Percentiles rank a stretch among this genome's conserved stretches.
Conservation (phyloP, 345 rosid genomes). For the Balakata baccata region DNA sequence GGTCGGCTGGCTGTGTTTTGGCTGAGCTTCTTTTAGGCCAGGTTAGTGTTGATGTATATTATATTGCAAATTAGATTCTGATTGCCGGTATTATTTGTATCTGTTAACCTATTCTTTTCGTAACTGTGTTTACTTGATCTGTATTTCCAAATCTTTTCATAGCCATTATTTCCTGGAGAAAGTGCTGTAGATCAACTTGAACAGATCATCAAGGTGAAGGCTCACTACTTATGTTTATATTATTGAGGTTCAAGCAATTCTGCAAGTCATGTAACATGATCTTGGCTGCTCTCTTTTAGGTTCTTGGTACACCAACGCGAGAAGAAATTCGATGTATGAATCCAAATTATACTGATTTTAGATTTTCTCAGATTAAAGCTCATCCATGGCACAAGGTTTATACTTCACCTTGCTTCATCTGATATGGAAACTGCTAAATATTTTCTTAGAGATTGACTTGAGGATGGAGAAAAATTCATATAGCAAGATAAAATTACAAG, state of each 20-base stretch:
- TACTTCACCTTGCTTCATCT: not conserved
- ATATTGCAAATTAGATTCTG: not conserved
- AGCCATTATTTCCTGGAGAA: slow-evolving; percentile 39
- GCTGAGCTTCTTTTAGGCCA: slow-evolving; percentile 39
- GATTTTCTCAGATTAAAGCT: slow-evolving; percentile 38
- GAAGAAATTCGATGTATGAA: slow-evolving; percentile 42
- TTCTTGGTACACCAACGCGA: slow-evolving; percentile 38
- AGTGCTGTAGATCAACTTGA: slow-evolving; percentile 38
- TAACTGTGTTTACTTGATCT: not conserved
- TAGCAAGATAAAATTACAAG: not conserved
- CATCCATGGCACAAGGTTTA: slow-evolving; percentile 41
- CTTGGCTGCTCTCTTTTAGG: slow-evolving; percentile 10
- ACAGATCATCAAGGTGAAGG: slow-evolving; percentile 31
- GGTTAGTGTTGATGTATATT: slow-evolving; percentile 26
- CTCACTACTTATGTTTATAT: not conserved
- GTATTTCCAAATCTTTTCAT: not conserved
- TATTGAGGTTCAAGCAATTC: slow-evolving; percentile 1
- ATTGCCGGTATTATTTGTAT: slow-evolving; percentile 52
- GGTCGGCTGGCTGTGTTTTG: slow-evolving; percentile 40
- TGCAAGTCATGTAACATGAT: slow-evolving; percentile 40
- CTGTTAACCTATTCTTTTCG: not conserved
- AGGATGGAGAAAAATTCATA: slow-evolving; percentile 1
- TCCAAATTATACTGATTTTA: slow-evolving; percentile 36
- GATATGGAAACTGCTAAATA: not conserved
- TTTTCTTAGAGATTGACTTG: not conserved